Evolutionary conservation across 257 asterid genomes (phyloP).

Genomic region (Linderniella brevidens): DNA sequence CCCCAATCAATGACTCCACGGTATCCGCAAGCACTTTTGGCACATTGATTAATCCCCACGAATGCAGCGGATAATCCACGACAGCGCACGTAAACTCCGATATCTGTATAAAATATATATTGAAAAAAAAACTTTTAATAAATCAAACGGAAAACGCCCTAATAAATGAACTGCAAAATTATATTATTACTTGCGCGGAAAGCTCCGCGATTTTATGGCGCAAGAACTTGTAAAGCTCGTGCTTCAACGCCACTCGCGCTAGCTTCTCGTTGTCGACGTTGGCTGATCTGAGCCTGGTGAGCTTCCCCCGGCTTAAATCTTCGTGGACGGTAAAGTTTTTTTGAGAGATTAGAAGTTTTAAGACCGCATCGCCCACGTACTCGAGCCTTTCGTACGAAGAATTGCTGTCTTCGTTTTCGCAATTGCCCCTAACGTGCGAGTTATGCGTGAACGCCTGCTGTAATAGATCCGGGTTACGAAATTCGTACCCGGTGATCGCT

Average conservation of each 20-base stretch:
- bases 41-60: conserved; percentile 25
- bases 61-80: conserved; percentile 28
- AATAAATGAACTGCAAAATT: no score
- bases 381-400: no score
- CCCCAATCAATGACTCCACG: conserved; percentile 40
- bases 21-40: conserved; percentile 47
- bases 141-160: neutral
- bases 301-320: conserved; percentile 17
- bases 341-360: no score
- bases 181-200: conserved; percentile 20
- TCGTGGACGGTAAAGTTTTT: no score
- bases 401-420: no score
- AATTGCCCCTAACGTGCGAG: no score
- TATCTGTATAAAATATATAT: no score
- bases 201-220: conserved; percentile 22
- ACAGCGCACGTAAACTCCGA: conserved; percentile 19
- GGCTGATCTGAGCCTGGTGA: conserved; percentile 32
- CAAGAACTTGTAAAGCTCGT: conserved; percentile 15
- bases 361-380: no score
- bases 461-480: no score
- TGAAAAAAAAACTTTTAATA: no score
- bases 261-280: conserved; percentile 55
- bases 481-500: no score
- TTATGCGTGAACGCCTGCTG: no score
- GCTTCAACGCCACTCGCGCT: conserved; percentile 26